Percentiles rank a stretch among this genome's conserved stretches.
These are phyloP conservation scores for Penicillium taxi DNA, from an alignment of 495 filamentous ascomycete species.

Conservation along the genomic window DNA sequence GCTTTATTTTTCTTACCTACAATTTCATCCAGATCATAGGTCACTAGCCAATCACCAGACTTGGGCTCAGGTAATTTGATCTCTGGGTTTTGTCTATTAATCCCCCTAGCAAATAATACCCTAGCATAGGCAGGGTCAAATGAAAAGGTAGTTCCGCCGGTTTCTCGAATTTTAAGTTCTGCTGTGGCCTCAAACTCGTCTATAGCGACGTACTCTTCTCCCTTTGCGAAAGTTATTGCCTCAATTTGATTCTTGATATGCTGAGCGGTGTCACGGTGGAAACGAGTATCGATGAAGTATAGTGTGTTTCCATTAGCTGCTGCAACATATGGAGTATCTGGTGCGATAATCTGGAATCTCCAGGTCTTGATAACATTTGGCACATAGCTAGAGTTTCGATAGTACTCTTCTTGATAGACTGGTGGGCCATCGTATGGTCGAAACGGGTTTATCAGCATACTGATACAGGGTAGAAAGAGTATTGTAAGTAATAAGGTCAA, in stretches of 20 bases:
- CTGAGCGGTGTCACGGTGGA: slow-evolving; percentile 9
- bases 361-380: slow-evolving; percentile 10
- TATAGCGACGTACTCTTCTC: slow-evolving; percentile 10
- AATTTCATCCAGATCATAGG: slow-evolving; percentile 6
- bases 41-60: slow-evolving; percentile 10
- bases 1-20: background rate
- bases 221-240: slow-evolving; percentile 4
- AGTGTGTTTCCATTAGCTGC: slow-evolving; percentile 5
- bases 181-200: slow-evolving; percentile 10
- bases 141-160: slow-evolving; percentile 12
- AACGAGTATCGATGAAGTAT: slow-evolving; percentile 15
- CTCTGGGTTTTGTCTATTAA: slow-evolving; percentile 10
- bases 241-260: slow-evolving; percentile 14
- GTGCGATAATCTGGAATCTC: slow-evolving; percentile 11
- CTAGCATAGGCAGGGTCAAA: slow-evolving; percentile 12
- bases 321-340: slow-evolving; percentile 17
- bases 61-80: slow-evolving; percentile 11
- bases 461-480: slow-evolving; percentile 1
- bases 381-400: slow-evolving; percentile 8
- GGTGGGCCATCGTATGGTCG: slow-evolving; percentile 2
- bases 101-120: slow-evolving; percentile 11
- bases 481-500: background rate
- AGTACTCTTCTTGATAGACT: slow-evolving; percentile 7
- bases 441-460: slow-evolving; percentile 1
- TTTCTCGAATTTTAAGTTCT: slow-evolving; percentile 4